These are phyloP conservation scores for Pseudoturritis turrita DNA, from an alignment of 345 rosid species.

Conservation along the genomic window DNA sequence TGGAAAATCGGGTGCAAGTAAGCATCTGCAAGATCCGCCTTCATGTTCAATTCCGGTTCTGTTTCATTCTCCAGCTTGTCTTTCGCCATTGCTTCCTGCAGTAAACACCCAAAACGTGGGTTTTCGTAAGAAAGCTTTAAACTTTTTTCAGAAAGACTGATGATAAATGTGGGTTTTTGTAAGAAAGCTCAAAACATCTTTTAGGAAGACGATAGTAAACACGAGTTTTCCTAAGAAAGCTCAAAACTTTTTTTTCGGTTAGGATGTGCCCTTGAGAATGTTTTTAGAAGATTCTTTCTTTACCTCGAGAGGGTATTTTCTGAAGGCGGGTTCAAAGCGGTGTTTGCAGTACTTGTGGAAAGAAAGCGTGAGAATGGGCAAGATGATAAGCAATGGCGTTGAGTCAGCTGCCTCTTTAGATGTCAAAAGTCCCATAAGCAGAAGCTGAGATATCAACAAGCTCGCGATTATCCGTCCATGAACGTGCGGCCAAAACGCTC, in stretches of 20 bases:
- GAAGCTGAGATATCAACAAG: constrained; percentile 84
- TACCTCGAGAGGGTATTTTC: constrained; percentile 91
- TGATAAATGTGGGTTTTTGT: neutral
- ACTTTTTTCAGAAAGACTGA: neutral
- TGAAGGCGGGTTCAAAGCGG: constrained; percentile 92
- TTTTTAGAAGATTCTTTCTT: neutral
- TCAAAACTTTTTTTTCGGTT: neutral
- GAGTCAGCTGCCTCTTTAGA: constrained; percentile 90
- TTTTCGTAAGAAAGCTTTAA: neutral
- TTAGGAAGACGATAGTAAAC: neutral
- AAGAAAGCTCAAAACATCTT: neutral
- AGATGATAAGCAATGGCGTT: constrained; percentile 71
- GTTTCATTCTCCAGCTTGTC: constrained; percentile 53
- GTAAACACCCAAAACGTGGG: neutral
- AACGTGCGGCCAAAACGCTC: constrained; percentile 98
- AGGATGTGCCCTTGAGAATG: neutral
- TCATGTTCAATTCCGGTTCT: constrained; percentile 54
- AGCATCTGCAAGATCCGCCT: constrained; percentile 79
- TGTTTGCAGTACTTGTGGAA: constrained; percentile 92
- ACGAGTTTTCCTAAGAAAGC: neutral
- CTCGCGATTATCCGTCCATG: constrained; percentile 81
- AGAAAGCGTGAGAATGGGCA: constrained; percentile 70
- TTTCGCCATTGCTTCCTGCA: constrained; percentile 93
- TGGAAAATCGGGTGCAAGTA: constrained; percentile 92
- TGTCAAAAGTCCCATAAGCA: constrained; percentile 77